phyloP scores from a whole-genome alignment of 371 early-diverging fungal species.

The Fennellomyces sp. region DNA sequence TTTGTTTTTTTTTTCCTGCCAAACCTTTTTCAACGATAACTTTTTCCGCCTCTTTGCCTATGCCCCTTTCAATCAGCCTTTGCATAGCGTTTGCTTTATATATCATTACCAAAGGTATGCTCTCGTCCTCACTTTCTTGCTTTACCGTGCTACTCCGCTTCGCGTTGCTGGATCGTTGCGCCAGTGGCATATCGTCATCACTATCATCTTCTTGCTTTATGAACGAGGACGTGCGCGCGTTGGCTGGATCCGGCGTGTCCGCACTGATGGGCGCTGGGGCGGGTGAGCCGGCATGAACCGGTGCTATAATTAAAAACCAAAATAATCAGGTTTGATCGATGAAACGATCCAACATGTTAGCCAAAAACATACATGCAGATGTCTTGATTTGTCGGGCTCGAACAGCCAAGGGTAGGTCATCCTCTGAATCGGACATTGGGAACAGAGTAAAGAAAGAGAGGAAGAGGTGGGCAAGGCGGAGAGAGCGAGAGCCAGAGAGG shows the following conservation, averaged over 20 bases:
- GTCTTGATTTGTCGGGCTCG: slow-evolving; percentile 1
- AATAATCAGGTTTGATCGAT: not conserved
- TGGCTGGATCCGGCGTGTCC: slow-evolving; percentile 8
- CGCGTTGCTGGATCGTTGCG: slow-evolving; percentile 10
- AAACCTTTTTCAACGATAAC: not conserved
- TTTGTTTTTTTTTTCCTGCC: no score
- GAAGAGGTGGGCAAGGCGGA: slow-evolving; percentile 9
- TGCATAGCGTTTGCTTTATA: not conserved
- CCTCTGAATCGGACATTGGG: slow-evolving; percentile 24
- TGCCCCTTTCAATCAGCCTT: no score
- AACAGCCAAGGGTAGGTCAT: slow-evolving; percentile 19
- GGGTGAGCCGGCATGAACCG: not conserved
- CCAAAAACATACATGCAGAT: not conserved
- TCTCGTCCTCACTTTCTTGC: slow-evolving; percentile 10
- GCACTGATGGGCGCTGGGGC: not conserved
- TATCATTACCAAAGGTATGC: slow-evolving; percentile 18
- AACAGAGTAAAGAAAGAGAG: not conserved
- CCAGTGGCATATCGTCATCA: slow-evolving; percentile 20
- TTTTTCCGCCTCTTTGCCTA: slow-evolving; percentile 15
- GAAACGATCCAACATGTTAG: not conserved
- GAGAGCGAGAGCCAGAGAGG: not conserved
- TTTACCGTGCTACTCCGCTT: slow-evolving; percentile 8
- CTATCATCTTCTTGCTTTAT: slow-evolving; percentile 14
- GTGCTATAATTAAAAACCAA: not conserved
- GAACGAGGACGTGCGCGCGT: slow-evolving; percentile 10